Evolutionary conservation across 2,329 filamentous ascomycete genomes (phyloP), one percentile per base, ranked within the genome.

Genomic region (Helotiales sp.): DNA sequence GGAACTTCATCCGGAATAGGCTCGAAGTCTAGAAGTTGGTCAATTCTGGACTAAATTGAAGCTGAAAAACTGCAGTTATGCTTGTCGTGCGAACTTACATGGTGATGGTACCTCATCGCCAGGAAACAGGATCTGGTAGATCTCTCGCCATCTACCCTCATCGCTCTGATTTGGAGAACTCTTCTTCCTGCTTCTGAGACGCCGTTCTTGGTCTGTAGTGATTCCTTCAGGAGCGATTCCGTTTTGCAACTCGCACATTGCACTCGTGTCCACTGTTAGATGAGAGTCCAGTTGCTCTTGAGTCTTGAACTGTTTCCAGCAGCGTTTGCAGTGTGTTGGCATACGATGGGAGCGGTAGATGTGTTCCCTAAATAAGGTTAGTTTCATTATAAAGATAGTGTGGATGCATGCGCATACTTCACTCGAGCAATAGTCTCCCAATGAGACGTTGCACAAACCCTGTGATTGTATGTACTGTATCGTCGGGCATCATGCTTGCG

Each of bases 121-220:
- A 5, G 63, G 63, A 34, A 66, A 66, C 9, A 66, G 24, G 5
- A 64, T 5, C 19, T 52, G 44, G 36, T 62, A 66, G 2, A 66
- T 64, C 2, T 62, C 55, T 27, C 33, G 48, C 64, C 64, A 66
- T 54, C 60, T 56, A 2, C 60, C 58, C 22, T 58, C 63, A 19
- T 65, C 58, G 6, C 31, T 61, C 29, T 63, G 59, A 19, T 53
- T 31, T 19, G 33, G 48, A 31, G 53, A 44, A 3, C 49, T 33
- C 42, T 62, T 65, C 46, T 63, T 63, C 34, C 60, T 60, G 19
- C 55, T 61, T 13, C 58, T 25, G 5, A 66, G 38, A 30, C 52
- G 47, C n/a, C 53, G 54, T 40, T 61, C 60, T 3, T 57, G 42
- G n/a, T 53, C 48, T n/a, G 59, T 24, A 1, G 53, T 62, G 29